Base-by-base conservation (phyloP, 805 yeast species). In the Starmerella asiatica region DNA sequence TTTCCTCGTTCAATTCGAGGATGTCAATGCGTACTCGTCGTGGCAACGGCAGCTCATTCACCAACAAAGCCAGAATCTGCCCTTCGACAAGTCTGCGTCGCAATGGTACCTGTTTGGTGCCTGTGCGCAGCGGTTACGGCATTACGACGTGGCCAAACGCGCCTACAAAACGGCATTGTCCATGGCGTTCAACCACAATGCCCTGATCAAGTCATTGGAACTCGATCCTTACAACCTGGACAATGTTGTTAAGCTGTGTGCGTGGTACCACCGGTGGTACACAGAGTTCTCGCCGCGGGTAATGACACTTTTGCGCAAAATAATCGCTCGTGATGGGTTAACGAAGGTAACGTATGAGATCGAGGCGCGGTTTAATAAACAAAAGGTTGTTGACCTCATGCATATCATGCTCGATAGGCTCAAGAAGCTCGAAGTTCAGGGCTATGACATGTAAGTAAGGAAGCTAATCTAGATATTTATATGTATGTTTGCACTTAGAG, bases 181-280 rank as follows among this genome's bases (percentile, higher is more conserved):
- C 11, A 71, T 72, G 32, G 68, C 94, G 52, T 91, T 91, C 57
- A 77, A 93, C 0, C 82, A 91, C 24, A 73, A 74, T 45, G 76
- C 91, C 1, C 75, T 85, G 20, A 69, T 81, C 55, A 80, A 79
- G 51, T 62, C 88, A 56, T 64, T 91, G 45, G 74, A 69, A 41
- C 59, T 56, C 47, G 36, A 67, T 26, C 42, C 47, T 8, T 65
- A 68, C 46, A 73, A 83, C 11, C 64, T 86, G 43, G 84, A 79
- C 42, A 63, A 78, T 18, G 61, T 76, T 41, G 82, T 86, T 27
- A 80, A 79, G 52, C 63, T 91, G 38, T 63, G 79, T n/a, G 93
- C 91, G n/a, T 93, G 97, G 96, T 80, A 84, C 56, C 96, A 86
- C 59, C 73, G 98, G 55, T 91, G 98, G 98, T 93, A 88, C 62